Percentiles rank a stretch among this genome's conserved stretches.
Conservation (phyloP, 805 yeast species). For the Lipomyces starkeyi region DNA sequence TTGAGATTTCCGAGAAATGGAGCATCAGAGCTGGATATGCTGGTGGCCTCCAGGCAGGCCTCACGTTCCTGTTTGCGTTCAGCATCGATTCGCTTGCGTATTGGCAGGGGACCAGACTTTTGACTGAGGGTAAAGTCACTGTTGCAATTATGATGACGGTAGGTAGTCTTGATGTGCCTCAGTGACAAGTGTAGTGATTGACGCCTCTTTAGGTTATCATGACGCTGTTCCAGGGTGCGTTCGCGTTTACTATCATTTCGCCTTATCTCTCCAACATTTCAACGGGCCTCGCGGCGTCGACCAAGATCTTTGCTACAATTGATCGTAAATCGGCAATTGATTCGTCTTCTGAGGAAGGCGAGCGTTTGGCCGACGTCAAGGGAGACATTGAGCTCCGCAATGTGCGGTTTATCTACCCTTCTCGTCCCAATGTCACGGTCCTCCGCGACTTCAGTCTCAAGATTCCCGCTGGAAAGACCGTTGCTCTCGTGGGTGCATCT, state of each 20-base stretch:
- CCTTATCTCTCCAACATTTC: slow-evolving; percentile 49
- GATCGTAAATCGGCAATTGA: slow-evolving; percentile 52
- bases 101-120: slow-evolving; percentile 53
- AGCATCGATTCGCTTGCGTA: slow-evolving; percentile 50
- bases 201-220: slow-evolving; percentile 20
- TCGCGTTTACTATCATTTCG: slow-evolving; percentile 51
- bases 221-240: slow-evolving; percentile 45
- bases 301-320: slow-evolving; percentile 51
- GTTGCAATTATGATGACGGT: slow-evolving; percentile 49
- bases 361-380: slow-evolving; percentile 28
- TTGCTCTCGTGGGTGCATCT: slow-evolving; percentile 91
- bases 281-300: slow-evolving; percentile 51
- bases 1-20: slow-evolving; percentile 41
- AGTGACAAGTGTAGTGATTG: neutral
- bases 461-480: slow-evolving; percentile 79
- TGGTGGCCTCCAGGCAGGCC: slow-evolving; percentile 47
- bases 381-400: slow-evolving; percentile 50
- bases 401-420: slow-evolving; percentile 44
- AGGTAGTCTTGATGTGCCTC: neutral
- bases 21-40: slow-evolving; percentile 43
- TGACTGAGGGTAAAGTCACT: slow-evolving; percentile 44
- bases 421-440: slow-evolving; percentile 45
- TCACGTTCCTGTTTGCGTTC: slow-evolving; percentile 49
- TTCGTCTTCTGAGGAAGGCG: slow-evolving; percentile 41
- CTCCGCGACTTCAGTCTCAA: slow-evolving; percentile 40